Percentiles rank a stretch among this genome's conserved stretches.
Conservation (phyloP, 2,329 filamentous ascomycete genomes). For the Ciborinia camelliae region DNA sequence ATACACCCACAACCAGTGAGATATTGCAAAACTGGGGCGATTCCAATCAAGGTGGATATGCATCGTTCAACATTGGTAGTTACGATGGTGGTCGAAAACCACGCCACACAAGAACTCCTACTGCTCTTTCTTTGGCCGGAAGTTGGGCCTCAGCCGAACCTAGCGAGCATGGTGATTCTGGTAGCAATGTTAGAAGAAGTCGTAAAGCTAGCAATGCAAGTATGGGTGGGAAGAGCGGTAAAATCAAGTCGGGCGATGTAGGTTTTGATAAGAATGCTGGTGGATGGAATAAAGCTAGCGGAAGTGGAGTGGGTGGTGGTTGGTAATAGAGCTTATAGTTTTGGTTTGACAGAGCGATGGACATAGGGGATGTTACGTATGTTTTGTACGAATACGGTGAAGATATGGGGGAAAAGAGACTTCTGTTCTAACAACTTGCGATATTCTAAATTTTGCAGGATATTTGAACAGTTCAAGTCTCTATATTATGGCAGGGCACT, state of each 20-base stretch:
- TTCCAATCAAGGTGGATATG: not conserved
- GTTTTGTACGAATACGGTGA: not conserved
- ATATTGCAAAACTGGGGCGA: not conserved
- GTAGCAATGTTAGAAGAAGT: not conserved
- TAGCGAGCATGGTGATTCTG: not conserved
- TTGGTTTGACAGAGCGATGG: not conserved
- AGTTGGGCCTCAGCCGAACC: not conserved
- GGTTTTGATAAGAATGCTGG: not conserved
- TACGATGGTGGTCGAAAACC: not conserved
- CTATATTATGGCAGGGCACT: not conserved
- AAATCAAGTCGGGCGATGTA: not conserved
- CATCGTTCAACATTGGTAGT: not conserved
- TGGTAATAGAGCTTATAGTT: not conserved
- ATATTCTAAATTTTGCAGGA: not conserved
- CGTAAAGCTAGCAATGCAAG: not conserved
- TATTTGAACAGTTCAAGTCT: not conserved
- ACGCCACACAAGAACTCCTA: not conserved
- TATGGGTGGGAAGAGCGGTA: not conserved
- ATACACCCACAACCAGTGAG: slow-evolving; percentile 8
- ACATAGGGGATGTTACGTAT: too few species aligned
- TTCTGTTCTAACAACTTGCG: not conserved
- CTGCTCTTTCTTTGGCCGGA: slow-evolving; percentile 11
- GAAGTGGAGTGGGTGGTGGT: not conserved
- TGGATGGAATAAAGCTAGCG: slow-evolving; percentile 7
- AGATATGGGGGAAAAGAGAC: not conserved